phyloP scores from a whole-genome alignment of 768 basidiomycete genomes.

The Phylloporus sp. region DNA sequence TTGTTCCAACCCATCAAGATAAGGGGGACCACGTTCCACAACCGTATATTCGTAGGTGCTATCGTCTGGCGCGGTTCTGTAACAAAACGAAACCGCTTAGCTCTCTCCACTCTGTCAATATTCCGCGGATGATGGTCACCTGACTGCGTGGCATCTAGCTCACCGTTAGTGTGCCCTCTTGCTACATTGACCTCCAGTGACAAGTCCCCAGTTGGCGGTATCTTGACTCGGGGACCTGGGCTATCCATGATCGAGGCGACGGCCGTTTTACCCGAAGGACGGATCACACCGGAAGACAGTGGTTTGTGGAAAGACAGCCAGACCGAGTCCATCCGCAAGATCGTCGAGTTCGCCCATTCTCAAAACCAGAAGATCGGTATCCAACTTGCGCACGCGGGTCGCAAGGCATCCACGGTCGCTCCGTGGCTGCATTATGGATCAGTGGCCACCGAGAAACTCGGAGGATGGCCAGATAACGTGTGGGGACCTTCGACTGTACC shows the following conservation, averaged over 20 bases:
- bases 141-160: conserved; percentile 54
- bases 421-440: conserved; percentile 50
- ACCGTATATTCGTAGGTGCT: conserved; percentile 47
- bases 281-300: conserved; percentile 62
- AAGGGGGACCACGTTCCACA: conserved; percentile 48
- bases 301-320: conserved; percentile 66
- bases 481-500: conserved; percentile 53
- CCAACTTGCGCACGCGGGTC: conserved; percentile 72
- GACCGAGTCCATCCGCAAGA: conserved; percentile 37
- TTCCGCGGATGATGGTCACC: conserved; percentile 48
- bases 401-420: conserved; percentile 62
- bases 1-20: conserved; percentile 55
- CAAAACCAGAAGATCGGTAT: conserved; percentile 67
- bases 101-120: conserved; percentile 59
- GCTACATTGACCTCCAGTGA: background rate
- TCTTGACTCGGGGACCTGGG: conserved; percentile 50
- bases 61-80: background rate
- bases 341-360: conserved; percentile 69
- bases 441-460: conserved; percentile 33
- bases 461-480: conserved; percentile 53
- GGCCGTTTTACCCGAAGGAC: conserved; percentile 52
- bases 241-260: conserved; percentile 63
- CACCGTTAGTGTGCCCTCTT: conserved; percentile 29
- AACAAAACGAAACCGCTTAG: conserved; percentile 16
- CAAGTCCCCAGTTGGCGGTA: conserved; percentile 31